Percentiles rank a stretch among this genome's conserved stretches.
phyloP scores from a whole-genome alignment of 768 basidiomycete genomes.

The Strobilomyces dryophilus region DNA sequence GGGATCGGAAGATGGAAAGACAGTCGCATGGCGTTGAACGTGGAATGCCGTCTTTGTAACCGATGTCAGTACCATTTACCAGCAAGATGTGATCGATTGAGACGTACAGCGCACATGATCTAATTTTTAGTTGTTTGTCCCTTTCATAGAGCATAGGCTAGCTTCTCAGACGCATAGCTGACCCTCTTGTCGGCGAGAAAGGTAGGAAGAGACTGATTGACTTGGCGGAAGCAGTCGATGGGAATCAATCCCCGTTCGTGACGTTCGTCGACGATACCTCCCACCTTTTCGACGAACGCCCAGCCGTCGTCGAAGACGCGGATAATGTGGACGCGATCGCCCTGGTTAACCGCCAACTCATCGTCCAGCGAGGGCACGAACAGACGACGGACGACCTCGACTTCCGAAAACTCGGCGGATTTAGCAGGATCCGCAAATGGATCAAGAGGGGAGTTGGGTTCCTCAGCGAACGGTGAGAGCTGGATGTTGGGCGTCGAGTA shows the following conservation, averaged over 20 bases:
- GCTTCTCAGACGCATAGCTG: slow-evolving; percentile 24
- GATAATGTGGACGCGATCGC: slow-evolving; percentile 51
- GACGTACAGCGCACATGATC: slow-evolving; percentile 1
- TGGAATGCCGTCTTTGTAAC: background rate
- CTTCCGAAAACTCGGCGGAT: slow-evolving; percentile 34
- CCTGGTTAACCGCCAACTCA: slow-evolving; percentile 50
- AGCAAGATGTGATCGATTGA: background rate
- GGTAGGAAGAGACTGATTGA: slow-evolving; percentile 41
- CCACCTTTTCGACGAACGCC: slow-evolving; percentile 54
- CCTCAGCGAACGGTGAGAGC: background rate
- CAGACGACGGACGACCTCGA: slow-evolving; percentile 51
- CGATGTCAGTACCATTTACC: background rate
- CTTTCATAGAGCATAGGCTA: background rate
- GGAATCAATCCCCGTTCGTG: slow-evolving; percentile 54
- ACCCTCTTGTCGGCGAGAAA: slow-evolving; percentile 50
- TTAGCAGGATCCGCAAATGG: slow-evolving; percentile 35
- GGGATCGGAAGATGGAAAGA: background rate
- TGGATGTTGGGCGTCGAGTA: background rate
- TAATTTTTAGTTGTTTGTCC: background rate
- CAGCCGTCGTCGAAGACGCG: slow-evolving; percentile 67
- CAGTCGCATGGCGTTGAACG: background rate
- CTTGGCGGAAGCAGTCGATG: slow-evolving; percentile 59
- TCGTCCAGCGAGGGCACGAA: slow-evolving; percentile 55
- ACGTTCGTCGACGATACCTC: background rate
- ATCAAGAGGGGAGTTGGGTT: slow-evolving; percentile 19